Evolutionary conservation across 805 yeast genomes (phyloP).

Genomic region (Metschnikowia rubicola): DNA sequence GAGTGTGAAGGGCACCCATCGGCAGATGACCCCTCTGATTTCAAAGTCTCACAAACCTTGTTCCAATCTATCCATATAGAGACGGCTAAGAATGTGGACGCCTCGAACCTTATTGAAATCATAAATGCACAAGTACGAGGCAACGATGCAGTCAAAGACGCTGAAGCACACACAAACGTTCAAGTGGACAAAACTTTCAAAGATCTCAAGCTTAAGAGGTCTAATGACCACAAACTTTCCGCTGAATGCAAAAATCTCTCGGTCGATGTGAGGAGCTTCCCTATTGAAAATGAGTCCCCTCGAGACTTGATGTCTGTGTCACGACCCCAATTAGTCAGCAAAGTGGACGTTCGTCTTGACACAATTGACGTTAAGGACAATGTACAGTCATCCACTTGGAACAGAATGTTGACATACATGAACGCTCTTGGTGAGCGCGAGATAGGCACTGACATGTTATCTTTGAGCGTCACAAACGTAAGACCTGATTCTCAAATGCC

Average conservation of each 20-base stretch:
- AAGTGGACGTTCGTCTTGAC: conserved; percentile 46
- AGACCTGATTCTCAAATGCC: conserved; percentile 62
- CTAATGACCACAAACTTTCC: conserved; percentile 55
- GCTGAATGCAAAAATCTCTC: conserved; percentile 55
- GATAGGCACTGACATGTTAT: conserved; percentile 61
- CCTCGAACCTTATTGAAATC: conserved; percentile 43
- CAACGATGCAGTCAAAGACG: conserved; percentile 8
- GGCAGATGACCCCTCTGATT: conserved; percentile 1
- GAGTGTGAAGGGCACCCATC: conserved; percentile 6
- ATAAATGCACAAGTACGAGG: conserved; percentile 47
- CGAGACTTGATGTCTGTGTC: conserved; percentile 7
- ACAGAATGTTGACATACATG: conserved; percentile 70
- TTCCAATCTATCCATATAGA: conserved; percentile 80
- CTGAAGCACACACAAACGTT: conserved; percentile 20
- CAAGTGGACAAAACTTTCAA: conserved; percentile 33
- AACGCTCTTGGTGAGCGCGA: conserved; percentile 70
- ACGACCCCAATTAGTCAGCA: conserved; percentile 45
- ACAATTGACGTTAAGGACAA: conserved; percentile 68
- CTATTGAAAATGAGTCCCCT: conserved; percentile 42
- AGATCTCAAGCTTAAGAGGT: conserved; percentile 60
- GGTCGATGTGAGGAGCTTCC: conserved; percentile 42
- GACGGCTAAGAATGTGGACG: conserved; percentile 46
- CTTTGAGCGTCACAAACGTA: conserved; percentile 50
- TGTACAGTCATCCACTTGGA: conserved; percentile 87
- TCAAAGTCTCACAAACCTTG: conserved; percentile 50